Percentiles rank a stretch among this genome's conserved stretches.
These are phyloP conservation scores for Podaxis rugospora DNA, from an alignment of 768 basidiomycete genomes.

Conservation along the genomic window DNA sequence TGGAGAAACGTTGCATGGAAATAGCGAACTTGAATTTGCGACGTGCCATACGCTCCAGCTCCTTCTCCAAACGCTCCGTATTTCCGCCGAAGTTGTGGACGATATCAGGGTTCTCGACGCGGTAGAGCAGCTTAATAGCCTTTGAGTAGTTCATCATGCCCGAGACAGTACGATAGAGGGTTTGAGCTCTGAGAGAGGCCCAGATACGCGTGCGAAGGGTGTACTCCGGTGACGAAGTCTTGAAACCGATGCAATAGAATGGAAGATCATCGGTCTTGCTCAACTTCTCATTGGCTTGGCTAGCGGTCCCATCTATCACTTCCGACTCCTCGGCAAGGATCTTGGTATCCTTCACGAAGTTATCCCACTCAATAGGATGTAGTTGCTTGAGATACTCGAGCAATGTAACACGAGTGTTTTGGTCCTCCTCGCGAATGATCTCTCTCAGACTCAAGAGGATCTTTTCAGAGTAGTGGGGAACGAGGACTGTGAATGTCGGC, in stretches of 20 bases:
- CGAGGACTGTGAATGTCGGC: constrained; percentile 99
- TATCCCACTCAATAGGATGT: constrained; percentile 99
- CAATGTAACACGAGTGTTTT: constrained; percentile 92
- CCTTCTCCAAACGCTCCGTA: constrained; percentile 92
- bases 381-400: constrained; percentile 98
- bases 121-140: constrained; percentile 97
- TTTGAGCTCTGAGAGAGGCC: constrained; percentile 98
- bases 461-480: constrained; percentile 99
- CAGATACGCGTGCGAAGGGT: constrained; percentile 98
- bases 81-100: constrained; percentile 96
- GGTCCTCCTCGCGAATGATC: constrained; percentile 97
- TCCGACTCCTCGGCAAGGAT: constrained; percentile 91
- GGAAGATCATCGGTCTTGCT: constrained; percentile 88
- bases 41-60: constrained; percentile 94
- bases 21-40: constrained; percentile 98
- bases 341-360: constrained; percentile 99
- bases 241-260: constrained; percentile 99
- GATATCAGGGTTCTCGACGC: constrained; percentile 97
- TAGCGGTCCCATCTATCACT: constrained; percentile 48
- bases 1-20: constrained; percentile 98
- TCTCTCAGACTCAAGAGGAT: constrained; percentile 94
- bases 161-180: constrained; percentile 96
- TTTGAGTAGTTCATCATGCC: constrained; percentile 99
- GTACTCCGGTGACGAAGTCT: constrained; percentile 97
- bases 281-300: constrained; percentile 66